Evolutionary conservation across 1,284 basidiomycete genomes (phyloP).

Genomic region (Crocinoboletus sp.): DNA sequence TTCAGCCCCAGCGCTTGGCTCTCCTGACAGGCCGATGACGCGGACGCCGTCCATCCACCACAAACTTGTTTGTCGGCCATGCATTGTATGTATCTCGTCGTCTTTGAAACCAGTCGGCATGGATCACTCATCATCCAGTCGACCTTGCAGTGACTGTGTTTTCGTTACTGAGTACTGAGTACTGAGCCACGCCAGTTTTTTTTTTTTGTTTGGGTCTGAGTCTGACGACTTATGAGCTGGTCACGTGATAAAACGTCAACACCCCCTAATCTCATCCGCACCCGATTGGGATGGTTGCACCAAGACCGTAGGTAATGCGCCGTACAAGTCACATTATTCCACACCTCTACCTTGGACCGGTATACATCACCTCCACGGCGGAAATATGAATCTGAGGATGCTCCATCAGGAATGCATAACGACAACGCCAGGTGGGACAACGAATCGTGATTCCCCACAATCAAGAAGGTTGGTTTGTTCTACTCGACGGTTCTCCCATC

Average conservation of each 20-base stretch:
- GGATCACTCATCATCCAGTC: background rate
- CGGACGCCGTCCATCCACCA: background rate
- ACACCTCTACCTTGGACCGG: conserved; percentile 58
- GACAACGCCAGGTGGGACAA: conserved; percentile 59
- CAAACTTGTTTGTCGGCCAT: background rate
- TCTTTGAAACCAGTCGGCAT: background rate
- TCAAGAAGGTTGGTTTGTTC: conserved; percentile 61
- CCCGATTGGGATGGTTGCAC: too few species aligned
- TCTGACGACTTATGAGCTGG: too few species aligned
- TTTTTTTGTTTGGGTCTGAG: too few species aligned
- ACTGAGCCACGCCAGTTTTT: too few species aligned
- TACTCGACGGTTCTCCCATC: background rate
- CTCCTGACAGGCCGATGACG: too few species aligned
- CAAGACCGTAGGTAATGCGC: background rate
- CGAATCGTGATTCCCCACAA: conserved; percentile 68
- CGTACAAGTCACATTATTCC: background rate
- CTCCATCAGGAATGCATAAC: conserved; percentile 60
- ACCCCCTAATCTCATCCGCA: too few species aligned
- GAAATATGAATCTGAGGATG: background rate
- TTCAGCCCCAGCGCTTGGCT: too few species aligned
- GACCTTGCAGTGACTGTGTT: background rate
- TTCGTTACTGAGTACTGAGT: conserved; percentile 1
- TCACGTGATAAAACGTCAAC: conserved; percentile 3
- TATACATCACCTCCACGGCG: conserved; percentile 21
- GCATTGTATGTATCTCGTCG: background rate